These are phyloP conservation scores for Heliamphora exappendiculata DNA, from an alignment of 148 eudicot genomes.

Conservation along the genomic window DNA sequence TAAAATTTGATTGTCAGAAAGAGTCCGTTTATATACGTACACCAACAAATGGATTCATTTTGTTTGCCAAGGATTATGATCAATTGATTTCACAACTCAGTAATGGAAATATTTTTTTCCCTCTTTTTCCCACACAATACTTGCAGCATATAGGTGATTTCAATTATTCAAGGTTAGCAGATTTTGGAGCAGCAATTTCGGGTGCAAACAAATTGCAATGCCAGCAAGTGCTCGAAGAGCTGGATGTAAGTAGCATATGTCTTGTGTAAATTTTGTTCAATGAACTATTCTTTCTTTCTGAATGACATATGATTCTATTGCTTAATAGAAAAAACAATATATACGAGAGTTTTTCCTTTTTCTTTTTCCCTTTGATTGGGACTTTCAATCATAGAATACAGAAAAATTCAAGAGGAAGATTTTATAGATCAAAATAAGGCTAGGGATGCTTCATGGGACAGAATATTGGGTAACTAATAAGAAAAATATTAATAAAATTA, in stretches of 20 bases:
- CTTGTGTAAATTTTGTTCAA: neutral
- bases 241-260: constrained; percentile 63
- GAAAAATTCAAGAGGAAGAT: no score
- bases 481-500: no score
- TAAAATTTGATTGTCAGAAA: neutral
- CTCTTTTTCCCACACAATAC: constrained; percentile 3
- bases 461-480: no score
- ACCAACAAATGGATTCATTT: neutral
- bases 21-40: neutral
- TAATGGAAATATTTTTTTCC: neutral
- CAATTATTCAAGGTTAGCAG: constrained; percentile 88
- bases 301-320: neutral
- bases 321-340: no score
- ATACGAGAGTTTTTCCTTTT: no score
- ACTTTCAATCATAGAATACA: no score
- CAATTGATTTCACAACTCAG: neutral
- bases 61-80: neutral
- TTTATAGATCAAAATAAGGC: no score
- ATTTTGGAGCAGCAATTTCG: constrained; percentile 99
- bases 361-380: no score
- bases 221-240: constrained; percentile 94
- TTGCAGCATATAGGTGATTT: constrained; percentile 95
- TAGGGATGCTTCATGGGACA: no score
- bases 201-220: constrained; percentile 73
- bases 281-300: neutral